Evolutionary conservation across 495 filamentous ascomycete species (phyloP), one percentile per base, ranked within the genome.

Genomic region (Hapsidospora chrysogenum): DNA sequence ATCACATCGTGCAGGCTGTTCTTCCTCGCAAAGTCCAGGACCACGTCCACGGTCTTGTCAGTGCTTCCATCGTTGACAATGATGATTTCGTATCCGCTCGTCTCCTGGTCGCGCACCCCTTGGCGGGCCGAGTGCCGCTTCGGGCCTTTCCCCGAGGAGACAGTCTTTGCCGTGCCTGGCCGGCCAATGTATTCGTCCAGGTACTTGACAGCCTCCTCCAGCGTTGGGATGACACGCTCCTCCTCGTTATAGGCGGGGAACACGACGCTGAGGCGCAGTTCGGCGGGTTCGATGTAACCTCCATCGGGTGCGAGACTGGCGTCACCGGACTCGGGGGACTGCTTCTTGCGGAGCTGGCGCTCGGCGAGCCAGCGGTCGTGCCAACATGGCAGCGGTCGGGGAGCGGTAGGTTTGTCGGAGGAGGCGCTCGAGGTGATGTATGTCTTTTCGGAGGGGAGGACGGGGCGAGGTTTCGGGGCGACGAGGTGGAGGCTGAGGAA

Each of bases 241-340:
- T 83, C 74, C 44, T 99, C 89, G 52, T 99, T 96, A 64, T 83
- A 99, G 4, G 89, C 89, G 0, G 89, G 89, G 31, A 97, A 78
- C 2, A 97, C 83, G 2, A 96, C 73, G 35, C 79, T 87, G 63
- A 97, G 74, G 50, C 53, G 46, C 6, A 36, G 52, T 21, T 64
- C 59, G 30, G 56, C 52, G 3, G 57, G 59, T 45, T 62, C 59
- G 27, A 61, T 63, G 38, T 45, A 47, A 11, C 51, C 53, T 11
- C 51, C 41, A 23, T 61, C 43, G 29, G 60, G 50, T 11, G 60
- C 41, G 16, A 51, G 47, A 36, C 47, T 43, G 33, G 43, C 47
- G 16, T 41, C 40, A 11, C 6, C 23, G 13, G 37, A 57, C 41
- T 45, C 49, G 37, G 45, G 57, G 36, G 41, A 55, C 44, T 50